phyloP scores from a whole-genome alignment of 2,329 filamentous ascomycete species.

The Penicillium thymicola region DNA sequence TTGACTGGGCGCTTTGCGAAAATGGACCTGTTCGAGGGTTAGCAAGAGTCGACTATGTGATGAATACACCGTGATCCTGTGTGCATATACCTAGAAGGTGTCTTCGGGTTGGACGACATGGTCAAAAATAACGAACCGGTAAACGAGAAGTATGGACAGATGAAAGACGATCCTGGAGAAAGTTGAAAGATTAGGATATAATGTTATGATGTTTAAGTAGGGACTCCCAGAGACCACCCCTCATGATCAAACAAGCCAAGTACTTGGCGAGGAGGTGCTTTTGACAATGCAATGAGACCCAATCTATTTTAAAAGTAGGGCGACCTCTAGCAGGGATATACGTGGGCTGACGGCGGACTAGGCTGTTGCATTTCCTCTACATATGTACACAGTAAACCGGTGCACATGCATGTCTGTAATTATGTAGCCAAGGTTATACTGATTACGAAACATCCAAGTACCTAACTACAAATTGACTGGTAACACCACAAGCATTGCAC shows the following conservation, averaged over 20 bases:
- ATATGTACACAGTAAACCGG: background rate
- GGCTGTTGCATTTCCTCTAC: background rate
- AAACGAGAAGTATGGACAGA: background rate
- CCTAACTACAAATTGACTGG: background rate
- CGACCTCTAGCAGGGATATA: background rate
- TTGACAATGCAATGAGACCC: conserved; percentile 5
- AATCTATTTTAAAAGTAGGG: conserved; percentile 1
- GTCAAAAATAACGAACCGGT: too few relatives aligned
- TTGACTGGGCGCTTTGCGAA: conserved; percentile 3
- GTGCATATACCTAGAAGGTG: background rate
- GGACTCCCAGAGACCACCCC: background rate
- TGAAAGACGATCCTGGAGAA: background rate
- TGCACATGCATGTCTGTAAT: background rate
- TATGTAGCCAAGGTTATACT: background rate
- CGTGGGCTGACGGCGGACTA: background rate
- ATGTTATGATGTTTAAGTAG: background rate
- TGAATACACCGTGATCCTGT: background rate
- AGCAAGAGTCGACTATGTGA: background rate
- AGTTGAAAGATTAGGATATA: background rate
- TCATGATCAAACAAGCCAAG: background rate
- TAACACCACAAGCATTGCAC: too few relatives aligned
- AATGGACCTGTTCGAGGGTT: background rate
- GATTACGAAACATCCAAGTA: background rate
- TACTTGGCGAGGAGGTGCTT: background rate
- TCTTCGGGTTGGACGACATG: background rate